phyloP scores from a whole-genome alignment of 306 rosid species.

The Prunus fruticosa region DNA sequence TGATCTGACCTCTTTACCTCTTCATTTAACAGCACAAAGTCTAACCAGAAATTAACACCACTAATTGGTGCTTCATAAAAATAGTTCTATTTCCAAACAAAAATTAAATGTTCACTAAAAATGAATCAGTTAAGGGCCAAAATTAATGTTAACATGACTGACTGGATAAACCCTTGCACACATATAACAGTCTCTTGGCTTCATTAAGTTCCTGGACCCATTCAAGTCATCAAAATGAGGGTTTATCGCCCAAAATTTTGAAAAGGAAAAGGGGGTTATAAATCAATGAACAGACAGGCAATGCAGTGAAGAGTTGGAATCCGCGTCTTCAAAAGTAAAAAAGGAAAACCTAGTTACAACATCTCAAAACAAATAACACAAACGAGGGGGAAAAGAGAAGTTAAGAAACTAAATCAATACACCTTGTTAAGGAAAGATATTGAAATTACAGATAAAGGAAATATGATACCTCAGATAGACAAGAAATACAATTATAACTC shows the following conservation, averaged over 20 bases:
- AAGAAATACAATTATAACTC: background rate
- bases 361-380: background rate
- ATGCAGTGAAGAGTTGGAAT: background rate
- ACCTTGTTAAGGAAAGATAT: background rate
- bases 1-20: background rate
- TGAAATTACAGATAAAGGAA: background rate
- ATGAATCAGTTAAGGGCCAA: background rate
- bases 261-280: background rate
- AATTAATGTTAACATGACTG: background rate
- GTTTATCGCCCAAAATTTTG: background rate
- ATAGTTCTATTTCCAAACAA: background rate
- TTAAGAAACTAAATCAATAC: background rate
- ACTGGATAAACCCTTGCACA: background rate
- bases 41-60: background rate
- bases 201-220: background rate
- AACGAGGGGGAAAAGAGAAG: background rate
- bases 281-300: background rate
- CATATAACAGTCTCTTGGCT: too few relatives aligned
- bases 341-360: background rate
- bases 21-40: background rate
- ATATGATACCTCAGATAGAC: background rate
- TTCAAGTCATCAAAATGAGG: background rate
- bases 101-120: background rate
- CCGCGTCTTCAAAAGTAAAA: background rate
- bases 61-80: background rate